phyloP scores from a whole-genome alignment of 129 eudicot species.

The Arctium lappa region DNA sequence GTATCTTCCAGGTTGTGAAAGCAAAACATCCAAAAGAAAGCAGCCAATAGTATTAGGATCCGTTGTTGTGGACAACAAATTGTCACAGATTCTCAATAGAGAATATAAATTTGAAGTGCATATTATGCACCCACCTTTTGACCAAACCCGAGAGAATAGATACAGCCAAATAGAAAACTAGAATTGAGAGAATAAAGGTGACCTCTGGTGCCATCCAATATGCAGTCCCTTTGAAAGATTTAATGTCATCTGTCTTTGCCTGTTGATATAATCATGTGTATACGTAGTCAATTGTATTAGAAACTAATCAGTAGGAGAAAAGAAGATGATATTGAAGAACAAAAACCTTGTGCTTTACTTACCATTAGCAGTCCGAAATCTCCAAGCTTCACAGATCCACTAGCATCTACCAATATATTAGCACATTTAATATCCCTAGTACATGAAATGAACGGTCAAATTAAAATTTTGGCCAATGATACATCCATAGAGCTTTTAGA shows the following conservation, averaged over 20 bases:
- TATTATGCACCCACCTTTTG: background rate
- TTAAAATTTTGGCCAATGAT: background rate
- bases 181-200: slow-evolving; percentile 6
- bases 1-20: background rate
- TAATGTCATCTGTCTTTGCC: slow-evolving; percentile 74
- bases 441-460: background rate
- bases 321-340: background rate
- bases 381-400: slow-evolving; percentile 69
- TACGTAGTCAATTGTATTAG: background rate
- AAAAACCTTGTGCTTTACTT: background rate
- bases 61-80: background rate
- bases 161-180: slow-evolving; percentile 11
- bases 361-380: slow-evolving; percentile 86
- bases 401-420: slow-evolving; percentile 57
- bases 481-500: background rate
- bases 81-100: background rate
- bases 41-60: background rate
- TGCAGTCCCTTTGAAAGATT: slow-evolving; percentile 93
- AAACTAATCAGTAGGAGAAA: background rate
- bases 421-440: slow-evolving; percentile 75
- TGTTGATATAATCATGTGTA: slow-evolving; percentile 20
- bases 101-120: background rate
- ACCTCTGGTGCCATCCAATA: slow-evolving; percentile 99
- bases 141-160: background rate
- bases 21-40: background rate